Evolutionary conservation across 2,329 filamentous ascomycete genomes (phyloP).

Genomic region (Fusarium armeniacum): DNA sequence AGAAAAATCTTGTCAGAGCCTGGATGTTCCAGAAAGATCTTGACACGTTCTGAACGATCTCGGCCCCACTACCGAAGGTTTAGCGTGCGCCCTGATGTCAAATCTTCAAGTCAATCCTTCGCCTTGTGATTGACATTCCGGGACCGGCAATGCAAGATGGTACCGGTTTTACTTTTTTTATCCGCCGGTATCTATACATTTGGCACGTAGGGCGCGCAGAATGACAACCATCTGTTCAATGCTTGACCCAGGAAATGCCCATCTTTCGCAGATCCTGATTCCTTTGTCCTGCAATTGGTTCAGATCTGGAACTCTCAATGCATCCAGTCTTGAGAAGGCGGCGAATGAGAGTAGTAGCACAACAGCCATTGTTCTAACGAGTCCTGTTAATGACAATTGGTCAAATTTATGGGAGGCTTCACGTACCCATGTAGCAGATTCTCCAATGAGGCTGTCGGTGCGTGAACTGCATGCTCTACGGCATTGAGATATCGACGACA

Average conservation of each 20-base stretch:
- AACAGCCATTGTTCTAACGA: constrained; percentile 36
- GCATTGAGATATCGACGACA: constrained; percentile 33
- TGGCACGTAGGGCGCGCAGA: constrained; percentile 36
- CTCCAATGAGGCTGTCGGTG: constrained; percentile 31
- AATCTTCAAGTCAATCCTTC: not conserved
- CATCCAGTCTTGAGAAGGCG: constrained; percentile 33
- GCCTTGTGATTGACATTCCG: not conserved
- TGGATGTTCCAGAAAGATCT: constrained; percentile 21
- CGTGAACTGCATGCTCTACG: constrained; percentile 33
- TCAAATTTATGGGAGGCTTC: accelerated
- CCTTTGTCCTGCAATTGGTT: constrained; percentile 41
- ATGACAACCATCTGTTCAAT: constrained; percentile 46
- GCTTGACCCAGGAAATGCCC: constrained; percentile 41
- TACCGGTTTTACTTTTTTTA: accelerated
- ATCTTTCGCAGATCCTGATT: constrained; percentile 39
- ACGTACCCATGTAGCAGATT: constrained; percentile 40
- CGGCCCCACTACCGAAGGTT: not conserved
- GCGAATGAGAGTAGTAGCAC: constrained; percentile 38
- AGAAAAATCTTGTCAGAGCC: no score
- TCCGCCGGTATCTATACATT: constrained; percentile 40
- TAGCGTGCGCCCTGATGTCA: constrained; percentile 35
- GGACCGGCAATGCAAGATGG: not conserved
- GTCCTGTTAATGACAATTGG: not conserved
- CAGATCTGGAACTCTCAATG: constrained; percentile 33
- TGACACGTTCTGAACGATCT: not conserved